Conservation (phyloP, 306 rosid genomes). For the Prunus mira region DNA sequence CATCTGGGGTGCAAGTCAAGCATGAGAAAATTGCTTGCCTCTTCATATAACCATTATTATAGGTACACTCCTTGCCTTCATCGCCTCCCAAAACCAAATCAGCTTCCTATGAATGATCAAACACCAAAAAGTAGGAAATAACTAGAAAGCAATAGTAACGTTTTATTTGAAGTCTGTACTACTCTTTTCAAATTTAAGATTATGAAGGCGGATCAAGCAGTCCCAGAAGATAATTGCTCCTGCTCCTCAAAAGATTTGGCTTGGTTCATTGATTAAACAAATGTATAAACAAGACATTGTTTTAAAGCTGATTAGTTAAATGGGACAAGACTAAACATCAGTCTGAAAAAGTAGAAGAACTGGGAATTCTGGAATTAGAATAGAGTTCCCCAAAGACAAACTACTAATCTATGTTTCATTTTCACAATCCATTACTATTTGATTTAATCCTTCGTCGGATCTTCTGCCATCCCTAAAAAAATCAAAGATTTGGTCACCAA, state of each 20-base stretch:
- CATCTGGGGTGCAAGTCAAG: conserved; percentile 90
- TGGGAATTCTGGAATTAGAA: neutral
- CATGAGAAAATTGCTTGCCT: conserved; percentile 98
- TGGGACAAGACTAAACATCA: neutral
- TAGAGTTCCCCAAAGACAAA: neutral
- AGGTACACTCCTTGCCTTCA: conserved; percentile 97
- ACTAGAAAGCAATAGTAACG: neutral
- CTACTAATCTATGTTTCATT: neutral
- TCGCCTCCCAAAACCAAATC: conserved; percentile 97
- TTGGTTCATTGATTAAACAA: neutral
- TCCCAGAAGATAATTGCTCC: neutral
- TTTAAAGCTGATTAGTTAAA: neutral
- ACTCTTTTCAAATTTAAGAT: neutral
- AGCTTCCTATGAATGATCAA: conserved; percentile 56
- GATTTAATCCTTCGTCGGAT: neutral
- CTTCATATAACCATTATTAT: conserved; percentile 84
- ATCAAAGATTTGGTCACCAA: neutral
- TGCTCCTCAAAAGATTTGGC: neutral
- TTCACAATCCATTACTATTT: neutral
- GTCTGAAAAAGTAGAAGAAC: neutral
- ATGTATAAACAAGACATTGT: neutral
- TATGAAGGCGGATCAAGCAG: neutral
- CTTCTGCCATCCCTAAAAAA: neutral
- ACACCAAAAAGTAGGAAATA: neutral
- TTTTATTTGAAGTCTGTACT: neutral